Conservation (phyloP, 2,329 filamentous ascomycete species). For the Neofusicoccum parvum region DNA sequence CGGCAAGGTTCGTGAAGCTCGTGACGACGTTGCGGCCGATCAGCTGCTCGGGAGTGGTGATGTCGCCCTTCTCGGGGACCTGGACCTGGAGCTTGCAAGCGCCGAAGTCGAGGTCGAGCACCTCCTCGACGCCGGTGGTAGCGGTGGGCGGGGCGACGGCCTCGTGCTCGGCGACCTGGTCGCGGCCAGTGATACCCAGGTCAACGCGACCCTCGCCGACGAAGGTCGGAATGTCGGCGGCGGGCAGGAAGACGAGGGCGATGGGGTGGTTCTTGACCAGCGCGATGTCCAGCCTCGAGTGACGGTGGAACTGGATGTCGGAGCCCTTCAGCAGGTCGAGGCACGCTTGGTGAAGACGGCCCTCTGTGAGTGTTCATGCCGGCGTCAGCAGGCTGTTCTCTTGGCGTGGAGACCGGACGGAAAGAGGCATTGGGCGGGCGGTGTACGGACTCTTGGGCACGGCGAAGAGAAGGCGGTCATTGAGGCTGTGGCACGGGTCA, state of each 20-base stretch:
- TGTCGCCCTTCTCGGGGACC: constrained; percentile 80
- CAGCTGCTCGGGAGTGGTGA: constrained; percentile 71
- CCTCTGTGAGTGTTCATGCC: constrained; percentile 62
- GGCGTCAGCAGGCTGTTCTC: constrained; percentile 15
- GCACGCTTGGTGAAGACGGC: constrained; percentile 82
- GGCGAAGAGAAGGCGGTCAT: constrained; percentile 91
- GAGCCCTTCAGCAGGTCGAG: constrained; percentile 90
- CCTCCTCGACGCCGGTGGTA: constrained; percentile 69
- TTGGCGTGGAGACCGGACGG: neutral
- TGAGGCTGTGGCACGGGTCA: constrained; percentile 64
- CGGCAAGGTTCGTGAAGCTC: constrained; percentile 85
- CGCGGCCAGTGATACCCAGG: constrained; percentile 89
- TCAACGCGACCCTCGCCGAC: constrained; percentile 93
- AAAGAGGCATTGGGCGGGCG: constrained; percentile 12
- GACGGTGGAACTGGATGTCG: constrained; percentile 94
- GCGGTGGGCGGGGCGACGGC: constrained; percentile 55
- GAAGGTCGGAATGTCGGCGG: constrained; percentile 95
- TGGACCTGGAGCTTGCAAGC: constrained; percentile 95
- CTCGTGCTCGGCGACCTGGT: constrained; percentile 91
- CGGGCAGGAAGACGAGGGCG: constrained; percentile 94
- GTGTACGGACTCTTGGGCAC: constrained; percentile 88
- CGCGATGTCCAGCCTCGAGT: constrained; percentile 94
- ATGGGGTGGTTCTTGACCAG: constrained; percentile 96
- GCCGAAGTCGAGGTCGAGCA: constrained; percentile 90
- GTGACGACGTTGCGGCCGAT: constrained; percentile 93